Evolutionary conservation across 2,329 filamentous ascomycete species (phyloP).

Genomic region (Claviceps sorghi): DNA sequence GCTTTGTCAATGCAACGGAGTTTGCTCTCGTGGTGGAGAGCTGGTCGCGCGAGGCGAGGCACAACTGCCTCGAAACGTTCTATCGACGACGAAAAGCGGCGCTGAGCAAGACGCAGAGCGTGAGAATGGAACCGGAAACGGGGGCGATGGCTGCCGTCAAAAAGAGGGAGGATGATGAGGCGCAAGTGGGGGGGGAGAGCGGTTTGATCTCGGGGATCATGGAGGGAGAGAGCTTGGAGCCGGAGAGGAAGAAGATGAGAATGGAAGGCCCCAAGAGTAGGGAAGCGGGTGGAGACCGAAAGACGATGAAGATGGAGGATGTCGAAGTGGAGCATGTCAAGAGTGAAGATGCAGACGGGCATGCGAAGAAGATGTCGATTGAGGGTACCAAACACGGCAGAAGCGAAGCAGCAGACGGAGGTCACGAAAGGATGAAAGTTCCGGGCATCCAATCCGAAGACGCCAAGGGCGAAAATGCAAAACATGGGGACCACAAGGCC

Average conservation of each 20-base stretch:
- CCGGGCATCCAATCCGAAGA: conserved; percentile 5
- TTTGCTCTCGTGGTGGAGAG: conserved; percentile 85
- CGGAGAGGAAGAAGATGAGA: neutral
- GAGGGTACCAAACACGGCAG: neutral
- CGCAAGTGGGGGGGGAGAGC: conserved; percentile 1
- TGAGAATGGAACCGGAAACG: conserved; percentile 3
- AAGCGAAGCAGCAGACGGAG: neutral
- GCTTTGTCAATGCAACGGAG: conserved; percentile 60
- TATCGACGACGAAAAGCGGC: conserved; percentile 53
- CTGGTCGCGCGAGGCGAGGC: conserved; percentile 72
- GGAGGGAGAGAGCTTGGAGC: neutral
- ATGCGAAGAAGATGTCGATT: neutral
- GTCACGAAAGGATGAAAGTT: neutral
- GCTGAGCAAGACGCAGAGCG: conserved; percentile 7
- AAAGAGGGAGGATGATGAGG: neutral
- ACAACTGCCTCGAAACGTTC: conserved; percentile 65
- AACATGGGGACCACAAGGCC: neutral
- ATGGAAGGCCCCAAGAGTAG: neutral
- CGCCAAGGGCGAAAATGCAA: conserved; percentile 5
- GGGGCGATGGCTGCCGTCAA: neutral
- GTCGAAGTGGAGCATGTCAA: conserved; percentile 7
- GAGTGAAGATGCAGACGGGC: conserved; percentile 3
- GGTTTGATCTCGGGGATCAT: neutral
- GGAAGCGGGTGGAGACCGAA: neutral
- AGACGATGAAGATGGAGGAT: conserved; percentile 2